Evolutionary conservation across 192 early-diverging fungal genomes (phyloP).

Genomic region (Mortierella alpina): DNA sequence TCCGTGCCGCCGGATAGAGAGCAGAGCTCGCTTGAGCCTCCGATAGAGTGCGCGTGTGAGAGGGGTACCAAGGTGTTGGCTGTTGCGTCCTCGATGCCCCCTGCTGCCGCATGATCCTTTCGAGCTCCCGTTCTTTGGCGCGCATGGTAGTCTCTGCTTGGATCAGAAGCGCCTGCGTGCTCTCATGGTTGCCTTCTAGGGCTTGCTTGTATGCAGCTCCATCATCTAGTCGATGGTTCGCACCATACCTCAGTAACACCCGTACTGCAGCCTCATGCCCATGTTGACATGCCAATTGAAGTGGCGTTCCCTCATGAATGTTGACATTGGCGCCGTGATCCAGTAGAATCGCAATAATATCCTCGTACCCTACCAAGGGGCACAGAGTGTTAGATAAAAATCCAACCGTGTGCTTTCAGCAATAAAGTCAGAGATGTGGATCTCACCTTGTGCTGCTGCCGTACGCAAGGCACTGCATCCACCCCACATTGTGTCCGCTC

Average conservation of each 20-base stretch:
- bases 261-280: slow-evolving; percentile 44
- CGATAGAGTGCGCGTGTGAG: slow-evolving; percentile 3
- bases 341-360: slow-evolving; percentile 33
- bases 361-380: slow-evolving; percentile 26
- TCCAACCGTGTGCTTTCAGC: background rate
- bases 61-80: background rate
- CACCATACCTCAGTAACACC: slow-evolving; percentile 31
- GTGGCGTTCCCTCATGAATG: slow-evolving; percentile 49
- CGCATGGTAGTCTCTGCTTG: slow-evolving; percentile 45
- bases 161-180: slow-evolving; percentile 31
- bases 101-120: slow-evolving; percentile 39
- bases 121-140: slow-evolving; percentile 31
- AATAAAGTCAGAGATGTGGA: background rate
- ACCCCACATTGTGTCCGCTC: slow-evolving; percentile 47
- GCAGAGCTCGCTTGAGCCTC: background rate
- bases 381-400: background rate
- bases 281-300: slow-evolving; percentile 44
- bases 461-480: slow-evolving; percentile 41
- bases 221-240: slow-evolving; percentile 48
- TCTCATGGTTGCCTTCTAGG: slow-evolving; percentile 38
- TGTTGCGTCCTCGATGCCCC: slow-evolving; percentile 17
- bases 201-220: slow-evolving; percentile 48
- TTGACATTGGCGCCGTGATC: slow-evolving; percentile 49
- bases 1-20: background rate
- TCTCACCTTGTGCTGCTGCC: slow-evolving; percentile 37